Evolutionary conservation across 2,329 filamentous ascomycete species (phyloP).

Genomic region (Knufia petricola): DNA sequence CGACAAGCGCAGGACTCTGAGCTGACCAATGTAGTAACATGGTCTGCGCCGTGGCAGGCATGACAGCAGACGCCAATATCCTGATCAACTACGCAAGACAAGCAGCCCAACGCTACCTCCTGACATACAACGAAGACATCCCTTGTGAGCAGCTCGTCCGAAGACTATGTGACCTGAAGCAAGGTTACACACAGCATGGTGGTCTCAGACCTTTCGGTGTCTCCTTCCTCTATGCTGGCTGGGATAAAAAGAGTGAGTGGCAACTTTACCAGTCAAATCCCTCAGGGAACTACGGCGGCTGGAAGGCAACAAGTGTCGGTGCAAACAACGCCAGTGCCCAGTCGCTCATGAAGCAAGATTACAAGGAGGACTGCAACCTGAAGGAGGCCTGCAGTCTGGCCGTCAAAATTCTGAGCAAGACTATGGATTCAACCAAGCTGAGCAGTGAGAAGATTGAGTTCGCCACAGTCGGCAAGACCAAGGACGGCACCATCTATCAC

Average conservation of each 20-base stretch:
- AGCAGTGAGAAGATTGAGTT: slow-evolving; percentile 99
- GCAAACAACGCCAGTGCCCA: slow-evolving; percentile 98
- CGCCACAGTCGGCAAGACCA: slow-evolving; percentile 91
- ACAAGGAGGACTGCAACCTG: slow-evolving; percentile 94
- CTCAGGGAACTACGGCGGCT: slow-evolving; percentile 95
- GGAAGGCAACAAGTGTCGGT: slow-evolving; percentile 96
- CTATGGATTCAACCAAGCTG: slow-evolving; percentile 98
- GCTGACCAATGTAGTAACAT: slow-evolving; percentile 63
- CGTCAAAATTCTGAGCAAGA: slow-evolving; percentile 98
- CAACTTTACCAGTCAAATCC: slow-evolving; percentile 99
- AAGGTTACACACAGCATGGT: slow-evolving; percentile 98
- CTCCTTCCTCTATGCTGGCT: slow-evolving; percentile 98
- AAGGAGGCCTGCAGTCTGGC: slow-evolving; percentile 96
- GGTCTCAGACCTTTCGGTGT: slow-evolving; percentile 96
- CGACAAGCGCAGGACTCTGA: neutral
- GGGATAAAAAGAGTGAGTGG: slow-evolving; percentile 91
- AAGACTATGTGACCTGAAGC: slow-evolving; percentile 92
- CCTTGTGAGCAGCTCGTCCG: slow-evolving; percentile 98
- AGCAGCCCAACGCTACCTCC: slow-evolving; percentile 91
- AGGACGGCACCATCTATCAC: slow-evolving; percentile 94
- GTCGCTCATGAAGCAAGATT: slow-evolving; percentile 96
- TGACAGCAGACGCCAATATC: slow-evolving; percentile 99
- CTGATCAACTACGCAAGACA: slow-evolving; percentile 99
- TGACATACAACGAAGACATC: slow-evolving; percentile 99
- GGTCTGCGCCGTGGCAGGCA: slow-evolving; percentile 98